phyloP scores from a whole-genome alignment of 371 early-diverging fungal genomes.

The Zychaea mexicana region DNA sequence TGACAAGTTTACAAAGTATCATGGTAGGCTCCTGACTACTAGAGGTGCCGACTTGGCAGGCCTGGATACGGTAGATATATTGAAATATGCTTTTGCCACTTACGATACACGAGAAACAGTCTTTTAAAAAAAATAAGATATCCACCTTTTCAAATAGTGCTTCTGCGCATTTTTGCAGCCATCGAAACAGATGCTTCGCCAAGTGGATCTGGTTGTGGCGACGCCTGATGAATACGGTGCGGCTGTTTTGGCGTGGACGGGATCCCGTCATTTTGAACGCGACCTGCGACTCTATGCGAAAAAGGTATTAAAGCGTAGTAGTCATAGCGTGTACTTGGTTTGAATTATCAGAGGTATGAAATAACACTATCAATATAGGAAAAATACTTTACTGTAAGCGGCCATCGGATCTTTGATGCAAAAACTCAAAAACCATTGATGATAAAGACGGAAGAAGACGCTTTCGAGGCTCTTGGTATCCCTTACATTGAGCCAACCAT shows the following conservation, averaged over 20 bases:
- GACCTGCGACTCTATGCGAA: conserved; percentile 38
- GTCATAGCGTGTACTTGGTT: too few relatives aligned
- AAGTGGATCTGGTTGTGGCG: conserved; percentile 53
- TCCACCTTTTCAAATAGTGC: too few relatives aligned
- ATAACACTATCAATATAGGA: conserved; percentile 12
- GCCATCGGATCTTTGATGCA: conserved; percentile 34
- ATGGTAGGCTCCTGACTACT: conserved; percentile 2
- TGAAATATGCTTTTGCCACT: too few relatives aligned
- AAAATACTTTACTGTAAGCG: conserved; percentile 29
- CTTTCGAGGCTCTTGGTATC: conserved; percentile 38
- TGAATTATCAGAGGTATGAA: too few relatives aligned
- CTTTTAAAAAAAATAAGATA: too few relatives aligned
- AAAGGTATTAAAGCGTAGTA: conserved; percentile 16
- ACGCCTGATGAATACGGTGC: conserved; percentile 29
- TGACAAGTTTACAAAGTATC: neutral
- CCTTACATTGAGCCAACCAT: conserved; percentile 45
- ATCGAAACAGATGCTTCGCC: conserved; percentile 38
- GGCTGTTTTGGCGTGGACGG: conserved; percentile 58
- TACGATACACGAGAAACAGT: too few relatives aligned
- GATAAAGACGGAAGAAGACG: conserved; percentile 32
- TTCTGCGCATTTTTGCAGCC: conserved; percentile 53
- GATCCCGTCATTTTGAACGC: conserved; percentile 47
- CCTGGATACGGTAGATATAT: conserved; percentile 5
- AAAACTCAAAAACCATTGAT: conserved; percentile 15
- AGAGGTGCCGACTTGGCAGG: conserved; percentile 1